A percentile compares a stretch with the other conserved stretches of the same genome.
phyloP scores from a whole-genome alignment of 805 yeast species.

The Torulaspora microellipsoides region DNA sequence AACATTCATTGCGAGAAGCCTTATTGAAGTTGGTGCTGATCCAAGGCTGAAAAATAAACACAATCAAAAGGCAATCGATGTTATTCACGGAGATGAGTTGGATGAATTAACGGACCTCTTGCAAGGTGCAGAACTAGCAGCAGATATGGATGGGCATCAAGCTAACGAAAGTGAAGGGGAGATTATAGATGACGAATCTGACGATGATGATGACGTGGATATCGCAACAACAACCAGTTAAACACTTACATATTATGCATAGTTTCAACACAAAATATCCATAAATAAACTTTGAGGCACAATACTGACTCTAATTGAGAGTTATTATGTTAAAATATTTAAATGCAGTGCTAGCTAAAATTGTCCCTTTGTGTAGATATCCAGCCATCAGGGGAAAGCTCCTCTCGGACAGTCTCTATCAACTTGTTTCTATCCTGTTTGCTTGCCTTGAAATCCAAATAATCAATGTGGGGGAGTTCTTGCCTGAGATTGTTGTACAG shows the following conservation, averaged over 20 bases:
- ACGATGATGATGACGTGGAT: constrained; percentile 21
- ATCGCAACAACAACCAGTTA: constrained; percentile 20
- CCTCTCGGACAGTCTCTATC: constrained; percentile 30
- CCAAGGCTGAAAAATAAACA: constrained; percentile 55
- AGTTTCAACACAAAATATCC: neutral
- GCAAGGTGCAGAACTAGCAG: constrained; percentile 81
- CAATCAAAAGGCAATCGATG: constrained; percentile 71
- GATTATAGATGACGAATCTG: constrained; percentile 34
- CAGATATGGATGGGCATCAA: constrained; percentile 35
- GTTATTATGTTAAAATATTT: no score
- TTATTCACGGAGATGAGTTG: constrained; percentile 51
- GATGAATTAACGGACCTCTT: constrained; percentile 56
- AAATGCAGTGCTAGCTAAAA: neutral
- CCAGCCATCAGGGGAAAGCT: constrained; percentile 44
- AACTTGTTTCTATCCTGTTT: constrained; percentile 28
- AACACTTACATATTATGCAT: neutral
- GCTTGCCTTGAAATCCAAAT: constrained; percentile 33
- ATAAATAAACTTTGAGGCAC: no score
- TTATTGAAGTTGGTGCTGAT: constrained; percentile 90
- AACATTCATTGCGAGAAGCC: constrained; percentile 65
- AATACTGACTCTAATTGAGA: no score
- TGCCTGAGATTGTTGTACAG: constrained; percentile 11
- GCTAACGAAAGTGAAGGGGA: constrained; percentile 37
- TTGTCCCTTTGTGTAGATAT: constrained; percentile 42
- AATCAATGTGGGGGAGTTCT: constrained; percentile 15